Evolutionary conservation across 1,284 basidiomycete species (phyloP), one percentile per base, ranked within the genome.

Genomic region (Entoloma clypeatum): DNA sequence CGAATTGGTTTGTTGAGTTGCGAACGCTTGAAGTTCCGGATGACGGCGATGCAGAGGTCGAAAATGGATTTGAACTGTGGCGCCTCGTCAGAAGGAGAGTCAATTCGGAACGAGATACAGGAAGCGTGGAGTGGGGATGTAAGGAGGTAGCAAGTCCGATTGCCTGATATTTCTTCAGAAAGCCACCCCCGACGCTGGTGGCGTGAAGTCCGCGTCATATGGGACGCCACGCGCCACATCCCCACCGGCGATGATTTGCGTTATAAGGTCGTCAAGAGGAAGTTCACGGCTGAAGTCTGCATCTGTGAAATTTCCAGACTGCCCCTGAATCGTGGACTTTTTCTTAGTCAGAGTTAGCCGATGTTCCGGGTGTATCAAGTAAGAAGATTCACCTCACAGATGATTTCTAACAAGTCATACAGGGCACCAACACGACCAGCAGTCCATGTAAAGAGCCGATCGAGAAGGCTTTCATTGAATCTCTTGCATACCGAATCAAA

Each of bases 401-500:
- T 41, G 13, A 41, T 18, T 23, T 3, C 1, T 18, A 34, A 39
- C 26, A 31, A 19, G 7, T 39, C 38, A 14, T 21, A 10, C 32
- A 41, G 13, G 34, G 39, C 39, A 34, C 39, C 39, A n/a, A 18
- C 39, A 34, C 34, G 31, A 29, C 31, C 39, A 34, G 34, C 23
- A 7, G 39, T 34, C 39, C 31, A 34, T 4, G 14, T 16, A 26
- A 34, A 41, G 14, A 41, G 32, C 31, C 24, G 22, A 16, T 41
- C 31, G 10, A 18, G 22, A 26, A 41, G 22, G 39, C 27, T 24
- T 18, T 7, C 11, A 24, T 35, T 30, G 22, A 41, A 17, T 16
- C 16, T 3, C 22, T 26, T 2, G 7, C 18, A 4, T n/a, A 17
- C 7, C 22, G 26, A 13, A n/a, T n/a, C n/a, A 9, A 26, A 41